phyloP scores from a whole-genome alignment of 2,329 filamentous ascomycete species.

The Domatiomyces catenatus region DNA sequence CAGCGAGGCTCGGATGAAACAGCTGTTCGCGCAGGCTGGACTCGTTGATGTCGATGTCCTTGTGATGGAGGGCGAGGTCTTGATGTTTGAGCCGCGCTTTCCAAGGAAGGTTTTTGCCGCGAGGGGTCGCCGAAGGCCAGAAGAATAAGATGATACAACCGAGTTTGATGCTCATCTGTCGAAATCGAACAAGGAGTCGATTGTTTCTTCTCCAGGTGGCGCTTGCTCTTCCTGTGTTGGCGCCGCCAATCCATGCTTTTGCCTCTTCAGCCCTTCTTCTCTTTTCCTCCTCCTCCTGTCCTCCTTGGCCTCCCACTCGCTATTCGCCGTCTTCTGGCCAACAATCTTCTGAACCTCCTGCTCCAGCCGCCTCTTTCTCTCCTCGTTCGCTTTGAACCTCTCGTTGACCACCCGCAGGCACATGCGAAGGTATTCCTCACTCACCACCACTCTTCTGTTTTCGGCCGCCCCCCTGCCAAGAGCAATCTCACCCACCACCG shows the following conservation, averaged over 20 bases:
- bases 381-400: conserved; percentile 27
- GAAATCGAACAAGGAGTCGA: conserved; percentile 6
- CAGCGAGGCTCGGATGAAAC: conserved; percentile 40
- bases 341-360: conserved; percentile 11
- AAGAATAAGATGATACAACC: neutral
- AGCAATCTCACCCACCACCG: conserved; percentile 49
- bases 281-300: conserved; percentile 26
- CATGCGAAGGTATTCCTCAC: conserved; percentile 49
- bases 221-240: conserved; percentile 6
- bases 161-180: neutral
- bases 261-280: conserved; percentile 26
- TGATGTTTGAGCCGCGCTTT: neutral
- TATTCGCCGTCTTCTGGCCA: conserved; percentile 8
- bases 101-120: conserved; percentile 14
- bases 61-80: conserved; percentile 10
- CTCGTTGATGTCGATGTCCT: conserved; percentile 21
- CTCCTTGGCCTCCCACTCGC: conserved; percentile 16
- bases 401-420: conserved; percentile 59
- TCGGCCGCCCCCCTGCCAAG: conserved; percentile 17
- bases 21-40: conserved; percentile 50
- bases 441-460: conserved; percentile 37
- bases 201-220: conserved; percentile 3
- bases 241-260: conserved; percentile 13
- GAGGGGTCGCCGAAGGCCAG: conserved; percentile 9
- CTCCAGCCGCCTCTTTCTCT: conserved; percentile 25